These are phyloP conservation scores for Asclepias syriaca DNA, from an alignment of 257 asterid genomes.

Conservation along the genomic window DNA sequence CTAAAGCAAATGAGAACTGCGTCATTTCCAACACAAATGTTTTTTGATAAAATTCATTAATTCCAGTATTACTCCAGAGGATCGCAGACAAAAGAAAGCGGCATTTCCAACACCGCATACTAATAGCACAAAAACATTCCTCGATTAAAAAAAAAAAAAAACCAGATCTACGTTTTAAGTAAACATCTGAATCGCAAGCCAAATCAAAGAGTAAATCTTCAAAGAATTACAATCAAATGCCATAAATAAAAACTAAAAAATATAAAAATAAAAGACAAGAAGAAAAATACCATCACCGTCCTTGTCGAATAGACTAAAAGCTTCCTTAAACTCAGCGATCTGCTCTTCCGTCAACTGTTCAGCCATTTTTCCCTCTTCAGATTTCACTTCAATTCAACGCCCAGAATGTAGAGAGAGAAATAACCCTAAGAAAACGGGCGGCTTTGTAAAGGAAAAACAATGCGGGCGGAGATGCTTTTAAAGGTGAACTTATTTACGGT, in stretches of 20 bases:
- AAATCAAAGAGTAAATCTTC: background rate
- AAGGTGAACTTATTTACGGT: background rate
- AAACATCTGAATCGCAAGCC: background rate
- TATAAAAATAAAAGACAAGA: no score
- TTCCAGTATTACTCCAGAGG: background rate
- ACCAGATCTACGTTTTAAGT: slow-evolving; percentile 3
- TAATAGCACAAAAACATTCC: background rate
- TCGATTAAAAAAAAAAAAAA: background rate
- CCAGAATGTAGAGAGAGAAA: background rate
- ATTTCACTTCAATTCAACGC: slow-evolving; percentile 1
- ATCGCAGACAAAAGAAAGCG: background rate
- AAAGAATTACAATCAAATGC: background rate
- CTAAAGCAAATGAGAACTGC: no score
- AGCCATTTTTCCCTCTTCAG: slow-evolving; percentile 15
- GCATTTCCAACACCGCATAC: background rate
- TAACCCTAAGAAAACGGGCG: slow-evolving; percentile 3
- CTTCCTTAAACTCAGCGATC: slow-evolving; percentile 41
- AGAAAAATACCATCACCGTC: slow-evolving; percentile 31
- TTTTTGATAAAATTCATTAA: background rate
- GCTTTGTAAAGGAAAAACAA: background rate
- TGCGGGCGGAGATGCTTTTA: background rate
- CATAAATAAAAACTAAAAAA: background rate
- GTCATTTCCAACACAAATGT: background rate
- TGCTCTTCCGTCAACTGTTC: slow-evolving; percentile 37
- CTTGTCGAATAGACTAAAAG: slow-evolving; percentile 38